Base-by-base conservation (phyloP, 805 yeast genomes). In the Candida peoriensis region DNA sequence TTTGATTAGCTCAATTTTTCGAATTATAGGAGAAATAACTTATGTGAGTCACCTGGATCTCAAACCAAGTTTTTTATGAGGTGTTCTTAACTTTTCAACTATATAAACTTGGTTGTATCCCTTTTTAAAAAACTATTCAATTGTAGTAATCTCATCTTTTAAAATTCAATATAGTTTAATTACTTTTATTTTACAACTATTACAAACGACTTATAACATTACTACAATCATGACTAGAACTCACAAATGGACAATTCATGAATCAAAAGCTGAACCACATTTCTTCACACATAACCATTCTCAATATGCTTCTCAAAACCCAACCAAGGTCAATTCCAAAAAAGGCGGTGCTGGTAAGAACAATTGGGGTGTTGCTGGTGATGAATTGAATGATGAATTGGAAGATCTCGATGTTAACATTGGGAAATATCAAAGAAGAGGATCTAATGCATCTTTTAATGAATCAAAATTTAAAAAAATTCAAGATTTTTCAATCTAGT, bases 331-430 rank as follows among this genome's bases (percentile, higher is more conserved):
- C 16, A 19, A 19, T 6, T 25, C 28, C 37, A 86, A 86, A 73
- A 86, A 84, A 57, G 71, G 72, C 39, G 97, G 97, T 32, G 81
- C 81, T 22, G 97, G 97, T 30, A 78, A 76, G 49, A 81, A 79
- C 46, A 87, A 87, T 53, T 86, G 96, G 95, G 97, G 97, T 28
- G 64, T 68, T 40, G 71, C 77, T 8, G 90, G 88, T 20, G 95
- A 84, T 48, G 95, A 86, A 50, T 55, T 80, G 34, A 74, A 75
- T 30, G 84, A 77, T 42, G 56, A 83, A 42, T 69, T 74, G 39
- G 75, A 72, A 34, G 62, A 69, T 14, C 84, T 80, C 32, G 79
- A 75, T 42, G 65, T 76, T 43, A 65, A 68, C 5, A 34, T 34
- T 21, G 66, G 68, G 5, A 60, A 70, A 13, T 61, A 65, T 50